Percentiles rank a stretch among this genome's conserved stretches.
Evolutionary conservation across 352 stramenopile genomes (phyloP).

Genomic region (Pythium aphanidermatum): DNA sequence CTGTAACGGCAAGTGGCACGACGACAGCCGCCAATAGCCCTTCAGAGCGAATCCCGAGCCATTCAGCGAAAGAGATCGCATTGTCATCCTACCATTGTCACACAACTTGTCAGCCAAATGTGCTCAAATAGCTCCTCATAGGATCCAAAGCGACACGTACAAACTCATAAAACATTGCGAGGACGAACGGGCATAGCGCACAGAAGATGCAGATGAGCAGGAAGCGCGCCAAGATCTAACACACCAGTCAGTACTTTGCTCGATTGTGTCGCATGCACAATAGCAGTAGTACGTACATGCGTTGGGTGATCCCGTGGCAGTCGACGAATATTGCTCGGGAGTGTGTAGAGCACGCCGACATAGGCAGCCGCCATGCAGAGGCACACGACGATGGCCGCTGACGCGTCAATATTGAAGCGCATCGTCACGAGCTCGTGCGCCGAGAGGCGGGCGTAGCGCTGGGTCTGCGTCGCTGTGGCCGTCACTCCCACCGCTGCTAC

Average conservation of each 20-base stretch:
- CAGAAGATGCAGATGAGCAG: slow-evolving; percentile 87
- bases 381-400: slow-evolving; percentile 64
- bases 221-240: slow-evolving; percentile 80
- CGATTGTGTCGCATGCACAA: too few relatives aligned
- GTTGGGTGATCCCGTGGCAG: slow-evolving; percentile 80
- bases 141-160: slow-evolving; percentile 25
- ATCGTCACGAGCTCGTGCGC: slow-evolving; percentile 44
- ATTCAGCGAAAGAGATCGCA: slow-evolving; percentile 75
- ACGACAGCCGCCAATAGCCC: slow-evolving; percentile 48
- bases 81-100: slow-evolving; percentile 48
- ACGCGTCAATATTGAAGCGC: slow-evolving; percentile 70
- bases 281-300: slow-evolving; percentile 38
- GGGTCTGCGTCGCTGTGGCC: too few relatives aligned
- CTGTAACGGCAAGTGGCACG: slow-evolving; percentile 60
- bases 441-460: slow-evolving; percentile 23
- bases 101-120: not conserved
- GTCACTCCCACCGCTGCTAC: slow-evolving; percentile 4
- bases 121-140: not conserved
- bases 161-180: slow-evolving; percentile 80
- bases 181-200: slow-evolving; percentile 69
- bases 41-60: slow-evolving; percentile 73
- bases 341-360: slow-evolving; percentile 83
- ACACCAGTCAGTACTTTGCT: not conserved
- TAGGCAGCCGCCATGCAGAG: slow-evolving; percentile 78
- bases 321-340: slow-evolving; percentile 61